Evolutionary conservation across 176 grass and related monocot genomes (phyloP).

Genomic region (Oryza glaberrima): DNA sequence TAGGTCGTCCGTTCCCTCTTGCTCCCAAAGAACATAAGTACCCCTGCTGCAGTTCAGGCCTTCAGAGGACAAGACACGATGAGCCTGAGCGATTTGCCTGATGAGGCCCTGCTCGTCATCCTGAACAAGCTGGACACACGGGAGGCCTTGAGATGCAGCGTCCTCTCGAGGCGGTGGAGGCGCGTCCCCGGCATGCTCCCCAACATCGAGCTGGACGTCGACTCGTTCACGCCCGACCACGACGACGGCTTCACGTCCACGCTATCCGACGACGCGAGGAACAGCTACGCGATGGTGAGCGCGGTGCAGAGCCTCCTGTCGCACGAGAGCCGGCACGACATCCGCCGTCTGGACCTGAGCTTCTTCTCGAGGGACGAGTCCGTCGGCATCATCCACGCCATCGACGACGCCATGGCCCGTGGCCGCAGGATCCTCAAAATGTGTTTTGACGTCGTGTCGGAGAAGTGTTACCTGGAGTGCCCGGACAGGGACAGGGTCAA

Average conservation of each 20-base stretch:
- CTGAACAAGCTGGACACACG: neutral
- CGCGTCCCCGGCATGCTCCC: slow-evolving; percentile 5
- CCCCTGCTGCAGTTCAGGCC: too few relatives aligned
- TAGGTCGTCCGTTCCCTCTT: too few relatives aligned
- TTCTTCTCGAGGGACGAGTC: slow-evolving; percentile 11
- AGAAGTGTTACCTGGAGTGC: neutral
- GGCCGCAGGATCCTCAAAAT: neutral
- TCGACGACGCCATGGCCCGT: neutral
- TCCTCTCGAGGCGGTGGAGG: slow-evolving; percentile 26
- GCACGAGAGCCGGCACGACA: neutral
- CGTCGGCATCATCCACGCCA: neutral
- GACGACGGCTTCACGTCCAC: neutral
- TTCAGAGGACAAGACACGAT: too few relatives aligned
- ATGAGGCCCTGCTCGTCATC: too few relatives aligned
- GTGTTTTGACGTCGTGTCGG: neutral
- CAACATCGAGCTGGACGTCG: neutral
- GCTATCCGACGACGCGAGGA: neutral
- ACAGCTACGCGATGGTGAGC: neutral
- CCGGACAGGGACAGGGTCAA: neutral
- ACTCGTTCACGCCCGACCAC: neutral
- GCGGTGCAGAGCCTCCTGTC: slow-evolving; percentile 8
- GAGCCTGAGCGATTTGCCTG: too few relatives aligned
- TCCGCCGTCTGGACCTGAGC: neutral
- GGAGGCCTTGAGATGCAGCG: neutral
- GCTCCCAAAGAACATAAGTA: too few relatives aligned